Percentiles rank a stretch among this genome's conserved stretches.
These are phyloP conservation scores for Andrographis paniculata DNA, from an alignment of 305 asterid genomes.

Conservation along the genomic window DNA sequence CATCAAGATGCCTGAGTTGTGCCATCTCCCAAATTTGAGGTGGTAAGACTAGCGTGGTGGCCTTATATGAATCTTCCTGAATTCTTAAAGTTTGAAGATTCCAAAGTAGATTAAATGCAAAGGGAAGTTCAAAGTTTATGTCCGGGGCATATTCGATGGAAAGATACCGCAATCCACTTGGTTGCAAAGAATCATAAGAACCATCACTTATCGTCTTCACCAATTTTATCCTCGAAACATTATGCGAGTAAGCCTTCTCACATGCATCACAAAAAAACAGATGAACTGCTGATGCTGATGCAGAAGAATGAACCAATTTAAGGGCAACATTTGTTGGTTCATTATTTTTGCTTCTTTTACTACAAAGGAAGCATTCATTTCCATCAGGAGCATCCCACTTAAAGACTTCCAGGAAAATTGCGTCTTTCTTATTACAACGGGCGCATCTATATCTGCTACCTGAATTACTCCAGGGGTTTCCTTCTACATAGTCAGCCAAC, in stretches of 20 bases:
- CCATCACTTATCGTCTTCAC: not conserved
- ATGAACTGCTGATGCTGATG: not conserved
- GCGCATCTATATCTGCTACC: too few species aligned
- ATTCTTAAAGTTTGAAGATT: slow-evolving; percentile 12
- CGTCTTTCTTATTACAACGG: too few species aligned
- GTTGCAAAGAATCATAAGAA: not conserved
- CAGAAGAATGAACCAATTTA: not conserved
- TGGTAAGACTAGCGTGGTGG: not conserved
- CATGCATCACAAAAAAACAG: not conserved
- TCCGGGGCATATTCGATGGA: not conserved
- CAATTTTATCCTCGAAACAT: not conserved
- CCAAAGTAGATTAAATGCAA: slow-evolving; percentile 8
- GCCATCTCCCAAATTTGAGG: slow-evolving; percentile 9
- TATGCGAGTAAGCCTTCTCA: not conserved
- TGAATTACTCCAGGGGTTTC: too few species aligned
- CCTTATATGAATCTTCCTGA: not conserved
- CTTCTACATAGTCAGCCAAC: too few species aligned
- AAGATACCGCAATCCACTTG: not conserved
- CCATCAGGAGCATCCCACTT: too few species aligned
- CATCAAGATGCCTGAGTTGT: slow-evolving; percentile 18
- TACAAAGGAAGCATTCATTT: not conserved
- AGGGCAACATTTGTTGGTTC: not conserved
- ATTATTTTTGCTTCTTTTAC: too few species aligned
- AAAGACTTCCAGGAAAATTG: too few species aligned
- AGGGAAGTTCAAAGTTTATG: not conserved